Conservation (phyloP, 1,284 basidiomycete species). For the Grifola frondosa region DNA sequence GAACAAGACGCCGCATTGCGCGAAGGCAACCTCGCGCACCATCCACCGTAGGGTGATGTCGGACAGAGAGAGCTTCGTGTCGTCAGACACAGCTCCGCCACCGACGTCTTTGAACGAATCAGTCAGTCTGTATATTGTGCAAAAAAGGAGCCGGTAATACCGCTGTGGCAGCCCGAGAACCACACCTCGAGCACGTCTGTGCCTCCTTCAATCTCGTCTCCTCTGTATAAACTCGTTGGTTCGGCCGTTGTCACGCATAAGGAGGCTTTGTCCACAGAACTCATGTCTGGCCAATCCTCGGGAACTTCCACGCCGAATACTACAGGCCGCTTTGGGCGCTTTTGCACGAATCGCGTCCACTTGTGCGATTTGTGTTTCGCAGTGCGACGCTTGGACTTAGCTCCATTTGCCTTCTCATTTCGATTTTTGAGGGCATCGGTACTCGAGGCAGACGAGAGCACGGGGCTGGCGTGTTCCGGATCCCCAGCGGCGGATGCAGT, state of each 20-base stretch:
- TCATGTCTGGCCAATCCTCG: too few relatives aligned
- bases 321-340: slow-evolving; percentile 1
- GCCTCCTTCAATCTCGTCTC: slow-evolving; percentile 12
- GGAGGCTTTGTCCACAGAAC: not conserved
- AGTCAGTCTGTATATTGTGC: not conserved
- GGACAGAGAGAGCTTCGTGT: slow-evolving; percentile 42
- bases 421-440: too few relatives aligned
- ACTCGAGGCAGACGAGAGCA: not conserved
- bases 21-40: slow-evolving; percentile 52
- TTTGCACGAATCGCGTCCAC: not conserved
- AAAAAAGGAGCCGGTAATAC: slow-evolving; percentile 19
- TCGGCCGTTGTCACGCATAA: too few relatives aligned
- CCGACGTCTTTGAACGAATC: slow-evolving; percentile 57
- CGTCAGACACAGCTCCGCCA: slow-evolving; percentile 55
- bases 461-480: not conserved
- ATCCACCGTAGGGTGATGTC: slow-evolving; percentile 75
- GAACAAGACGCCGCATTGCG: slow-evolving; percentile 54
- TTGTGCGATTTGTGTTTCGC: not conserved
- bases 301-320: too few relatives aligned
- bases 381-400: slow-evolving; percentile 1
- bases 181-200: slow-evolving; percentile 35
- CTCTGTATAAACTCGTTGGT: too few relatives aligned
- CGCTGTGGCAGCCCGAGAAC: slow-evolving; percentile 34
- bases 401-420: not conserved
- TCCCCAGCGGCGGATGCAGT: not conserved